Evolutionary conservation across 768 basidiomycete species (phyloP).

Genomic region (Mycena pura): DNA sequence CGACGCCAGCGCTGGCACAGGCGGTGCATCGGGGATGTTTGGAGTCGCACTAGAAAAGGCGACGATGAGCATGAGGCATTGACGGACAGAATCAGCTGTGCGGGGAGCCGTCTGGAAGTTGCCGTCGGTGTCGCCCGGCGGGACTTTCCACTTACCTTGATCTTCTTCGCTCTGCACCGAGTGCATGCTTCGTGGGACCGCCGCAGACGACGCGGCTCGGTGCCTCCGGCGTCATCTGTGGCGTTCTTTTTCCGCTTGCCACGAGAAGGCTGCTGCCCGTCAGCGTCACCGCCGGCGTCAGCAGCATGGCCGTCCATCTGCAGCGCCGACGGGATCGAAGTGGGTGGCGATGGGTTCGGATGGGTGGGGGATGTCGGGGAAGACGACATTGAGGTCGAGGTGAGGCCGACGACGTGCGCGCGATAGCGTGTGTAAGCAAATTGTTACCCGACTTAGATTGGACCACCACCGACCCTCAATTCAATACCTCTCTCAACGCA

Average conservation of each 20-base stretch:
- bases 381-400: conserved; percentile 10
- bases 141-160: conserved; percentile 84
- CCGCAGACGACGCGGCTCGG: conserved; percentile 80
- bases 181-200: conserved; percentile 93
- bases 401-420: not conserved
- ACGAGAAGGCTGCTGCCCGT: conserved; percentile 51
- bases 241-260: conserved; percentile 66
- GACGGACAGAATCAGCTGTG: conserved; percentile 29
- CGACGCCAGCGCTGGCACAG: conserved; percentile 78
- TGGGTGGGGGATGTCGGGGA: conserved; percentile 43
- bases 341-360: conserved; percentile 44
- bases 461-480: no score
- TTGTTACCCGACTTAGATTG: no score
- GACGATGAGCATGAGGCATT: conserved; percentile 44
- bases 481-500: no score
- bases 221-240: conserved; percentile 56
- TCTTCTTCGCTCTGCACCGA: conserved; percentile 95
- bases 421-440: no score
- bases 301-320: conserved; percentile 53
- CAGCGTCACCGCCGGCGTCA: conserved; percentile 39
- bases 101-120: conserved; percentile 70
- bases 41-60: conserved; percentile 75
- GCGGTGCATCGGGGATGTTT: conserved; percentile 89
- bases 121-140: conserved; percentile 80
- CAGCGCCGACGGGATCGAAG: conserved; percentile 65